Conservation (phyloP, 2,329 filamentous ascomycete genomes). For the Phyllosticta citrichinensis region DNA sequence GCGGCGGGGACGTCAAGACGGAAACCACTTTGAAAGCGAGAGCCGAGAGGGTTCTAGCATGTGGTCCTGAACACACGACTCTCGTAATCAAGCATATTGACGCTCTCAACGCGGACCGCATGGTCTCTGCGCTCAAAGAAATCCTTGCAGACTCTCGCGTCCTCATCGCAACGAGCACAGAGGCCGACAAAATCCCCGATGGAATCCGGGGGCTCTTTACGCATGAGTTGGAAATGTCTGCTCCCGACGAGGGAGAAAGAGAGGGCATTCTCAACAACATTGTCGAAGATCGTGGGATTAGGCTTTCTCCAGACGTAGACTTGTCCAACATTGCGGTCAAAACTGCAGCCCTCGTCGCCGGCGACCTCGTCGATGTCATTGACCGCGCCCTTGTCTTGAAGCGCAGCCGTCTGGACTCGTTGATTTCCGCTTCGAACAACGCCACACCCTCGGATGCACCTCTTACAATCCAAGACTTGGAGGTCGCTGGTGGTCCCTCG, state of each 20-base stretch:
- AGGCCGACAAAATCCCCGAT: constrained; percentile 89
- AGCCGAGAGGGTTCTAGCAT: constrained; percentile 79
- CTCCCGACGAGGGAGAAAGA: constrained; percentile 84
- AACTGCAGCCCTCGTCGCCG: constrained; percentile 89
- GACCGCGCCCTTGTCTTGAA: constrained; percentile 77
- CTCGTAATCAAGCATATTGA: constrained; percentile 86
- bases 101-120: constrained; percentile 80
- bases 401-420: constrained; percentile 60
- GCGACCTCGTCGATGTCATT: constrained; percentile 87
- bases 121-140: constrained; percentile 74
- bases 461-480: constrained; percentile 67
- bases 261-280: constrained; percentile 77
- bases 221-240: constrained; percentile 87
- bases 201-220: constrained; percentile 85
- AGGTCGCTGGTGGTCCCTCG: constrained; percentile 72
- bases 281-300: constrained; percentile 63
- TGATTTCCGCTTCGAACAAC: constrained; percentile 45
- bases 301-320: constrained; percentile 75
- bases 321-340: constrained; percentile 80
- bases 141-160: constrained; percentile 72
- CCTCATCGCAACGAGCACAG: constrained; percentile 85
- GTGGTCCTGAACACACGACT: constrained; percentile 72
- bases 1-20: constrained; percentile 85
- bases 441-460: constrained; percentile 29
- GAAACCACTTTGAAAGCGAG: constrained; percentile 82